A percentile compares a stretch with the other conserved stretches of the same genome.
Evolutionary conservation across 352 stramenopile genomes (phyloP).

Genomic region (Phytophthora uliginosa): DNA sequence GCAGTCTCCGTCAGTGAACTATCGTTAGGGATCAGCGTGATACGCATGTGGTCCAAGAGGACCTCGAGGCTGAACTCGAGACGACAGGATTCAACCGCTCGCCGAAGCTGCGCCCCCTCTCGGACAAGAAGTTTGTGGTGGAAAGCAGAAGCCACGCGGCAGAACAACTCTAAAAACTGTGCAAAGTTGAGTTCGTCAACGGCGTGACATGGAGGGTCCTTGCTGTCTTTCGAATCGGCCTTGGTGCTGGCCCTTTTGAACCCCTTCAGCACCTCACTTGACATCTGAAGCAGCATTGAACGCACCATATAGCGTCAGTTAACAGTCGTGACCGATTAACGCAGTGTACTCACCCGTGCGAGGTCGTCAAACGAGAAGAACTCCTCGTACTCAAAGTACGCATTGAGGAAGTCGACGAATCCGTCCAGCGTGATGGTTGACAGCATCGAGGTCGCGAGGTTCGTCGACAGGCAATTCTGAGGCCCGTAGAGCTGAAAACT

Average conservation of each 20-base stretch:
- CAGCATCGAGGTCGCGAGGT: slow-evolving; percentile 9
- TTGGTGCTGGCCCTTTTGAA: slow-evolving; percentile 10
- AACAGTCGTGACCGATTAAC: not conserved
- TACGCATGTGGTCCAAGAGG: slow-evolving; percentile 66
- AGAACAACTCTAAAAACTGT: slow-evolving; percentile 78
- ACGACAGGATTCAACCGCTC: slow-evolving; percentile 62
- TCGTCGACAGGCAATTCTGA: slow-evolving; percentile 27
- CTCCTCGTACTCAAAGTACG: slow-evolving; percentile 84
- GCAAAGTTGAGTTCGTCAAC: slow-evolving; percentile 51
- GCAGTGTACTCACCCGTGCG: slow-evolving; percentile 32
- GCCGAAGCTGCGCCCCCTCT: slow-evolving; percentile 63
- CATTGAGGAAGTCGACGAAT: slow-evolving; percentile 84
- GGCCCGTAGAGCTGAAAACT: slow-evolving; percentile 73
- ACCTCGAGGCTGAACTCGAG: slow-evolving; percentile 75
- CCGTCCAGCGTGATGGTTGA: slow-evolving; percentile 68
- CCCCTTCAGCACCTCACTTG: slow-evolving; percentile 8
- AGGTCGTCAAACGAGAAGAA: slow-evolving; percentile 68
- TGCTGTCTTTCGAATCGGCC: slow-evolving; percentile 18
- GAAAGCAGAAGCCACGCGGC: slow-evolving; percentile 60
- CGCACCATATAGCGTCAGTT: not conserved
- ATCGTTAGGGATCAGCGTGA: slow-evolving; percentile 43
- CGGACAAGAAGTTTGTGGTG: slow-evolving; percentile 55
- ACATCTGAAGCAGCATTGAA: slow-evolving; percentile 17
- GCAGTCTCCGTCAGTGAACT: not conserved
- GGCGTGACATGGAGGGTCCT: not conserved